phyloP scores from a whole-genome alignment of 441 rosid genomes.

The Jatropha podagrica region DNA sequence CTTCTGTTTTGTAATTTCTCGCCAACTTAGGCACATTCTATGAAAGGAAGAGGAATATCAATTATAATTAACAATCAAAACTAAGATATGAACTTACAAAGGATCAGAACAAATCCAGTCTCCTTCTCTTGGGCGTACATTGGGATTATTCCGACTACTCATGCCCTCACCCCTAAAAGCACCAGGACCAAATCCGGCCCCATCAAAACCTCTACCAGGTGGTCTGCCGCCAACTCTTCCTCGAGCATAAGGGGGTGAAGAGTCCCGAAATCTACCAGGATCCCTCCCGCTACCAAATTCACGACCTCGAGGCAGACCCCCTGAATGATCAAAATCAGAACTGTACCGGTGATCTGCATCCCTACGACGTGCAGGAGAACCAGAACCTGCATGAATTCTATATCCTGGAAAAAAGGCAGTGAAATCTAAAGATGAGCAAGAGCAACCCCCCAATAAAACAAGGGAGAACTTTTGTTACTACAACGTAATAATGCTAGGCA shows the following conservation, averaged over 20 bases:
- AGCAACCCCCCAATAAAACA: conserved; percentile 8
- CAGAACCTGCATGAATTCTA: conserved; percentile 73
- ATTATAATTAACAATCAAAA: too few species aligned
- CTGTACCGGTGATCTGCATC: conserved; percentile 53
- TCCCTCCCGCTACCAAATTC: conserved; percentile 61
- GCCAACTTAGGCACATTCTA: background rate
- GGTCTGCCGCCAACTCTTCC: conserved; percentile 71
- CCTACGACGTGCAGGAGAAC: conserved; percentile 64
- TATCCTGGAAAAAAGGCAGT: conserved; percentile 56
- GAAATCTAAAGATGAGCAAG: conserved; percentile 34
- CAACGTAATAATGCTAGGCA: conserved; percentile 22
- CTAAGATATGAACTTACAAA: conserved; percentile 44
- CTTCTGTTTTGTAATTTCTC: background rate
- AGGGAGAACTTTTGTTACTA: conserved; percentile 19
- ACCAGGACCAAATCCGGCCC: conserved; percentile 59
- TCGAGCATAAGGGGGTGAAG: conserved; percentile 61
- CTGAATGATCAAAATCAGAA: conserved; percentile 56
- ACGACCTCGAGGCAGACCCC: conserved; percentile 49
- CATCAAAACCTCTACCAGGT: conserved; percentile 59
- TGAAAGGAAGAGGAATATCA: background rate
- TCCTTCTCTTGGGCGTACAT: conserved; percentile 89
- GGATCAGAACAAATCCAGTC: conserved; percentile 83
- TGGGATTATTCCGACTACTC: conserved; percentile 54
- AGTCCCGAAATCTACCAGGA: conserved; percentile 63
- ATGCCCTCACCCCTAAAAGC: conserved; percentile 49